phyloP scores from a whole-genome alignment of 2,329 filamentous ascomycete species.

The Cladosporium sp. region DNA sequence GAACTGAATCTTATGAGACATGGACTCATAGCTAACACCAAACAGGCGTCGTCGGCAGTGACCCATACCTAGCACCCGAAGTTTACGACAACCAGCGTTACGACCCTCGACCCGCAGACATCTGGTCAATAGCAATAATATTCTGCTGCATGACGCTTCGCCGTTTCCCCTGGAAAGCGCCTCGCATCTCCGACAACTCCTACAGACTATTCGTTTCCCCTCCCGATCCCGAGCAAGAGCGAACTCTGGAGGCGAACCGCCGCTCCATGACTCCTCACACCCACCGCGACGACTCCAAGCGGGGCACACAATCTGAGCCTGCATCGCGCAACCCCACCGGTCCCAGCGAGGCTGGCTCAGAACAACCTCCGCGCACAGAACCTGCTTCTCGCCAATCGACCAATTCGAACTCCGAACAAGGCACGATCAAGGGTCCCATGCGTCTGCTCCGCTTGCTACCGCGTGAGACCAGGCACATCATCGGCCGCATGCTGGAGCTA shows the following conservation, averaged over 20 bases:
- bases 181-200: constrained; percentile 86
- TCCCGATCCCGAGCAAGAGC: constrained; percentile 67
- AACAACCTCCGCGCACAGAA: constrained; percentile 23
- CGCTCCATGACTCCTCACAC: constrained; percentile 25
- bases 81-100: constrained; percentile 94
- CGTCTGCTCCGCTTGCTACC: constrained; percentile 83
- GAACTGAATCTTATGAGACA: neutral
- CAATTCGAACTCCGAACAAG: constrained; percentile 23
- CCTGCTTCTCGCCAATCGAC: constrained; percentile 26
- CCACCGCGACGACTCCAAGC: constrained; percentile 24
- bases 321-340: constrained; percentile 41
- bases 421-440: constrained; percentile 86
- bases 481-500: constrained; percentile 88
- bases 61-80: constrained; percentile 94
- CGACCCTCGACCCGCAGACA: constrained; percentile 88
- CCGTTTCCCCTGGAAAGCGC: constrained; percentile 96
- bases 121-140: constrained; percentile 98
- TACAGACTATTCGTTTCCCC: constrained; percentile 89
- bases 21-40: constrained; percentile 23
- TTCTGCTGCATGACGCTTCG: constrained; percentile 98
- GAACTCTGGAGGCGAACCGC: constrained; percentile 31
- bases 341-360: constrained; percentile 21
- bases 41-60: constrained; percentile 75
- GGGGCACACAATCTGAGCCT: constrained; percentile 39
- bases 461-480: constrained; percentile 83